A percentile compares a stretch with the other conserved stretches of the same genome.
Evolutionary conservation across 805 yeast genomes (phyloP).

Genomic region (Yamadazyma laniorum): DNA sequence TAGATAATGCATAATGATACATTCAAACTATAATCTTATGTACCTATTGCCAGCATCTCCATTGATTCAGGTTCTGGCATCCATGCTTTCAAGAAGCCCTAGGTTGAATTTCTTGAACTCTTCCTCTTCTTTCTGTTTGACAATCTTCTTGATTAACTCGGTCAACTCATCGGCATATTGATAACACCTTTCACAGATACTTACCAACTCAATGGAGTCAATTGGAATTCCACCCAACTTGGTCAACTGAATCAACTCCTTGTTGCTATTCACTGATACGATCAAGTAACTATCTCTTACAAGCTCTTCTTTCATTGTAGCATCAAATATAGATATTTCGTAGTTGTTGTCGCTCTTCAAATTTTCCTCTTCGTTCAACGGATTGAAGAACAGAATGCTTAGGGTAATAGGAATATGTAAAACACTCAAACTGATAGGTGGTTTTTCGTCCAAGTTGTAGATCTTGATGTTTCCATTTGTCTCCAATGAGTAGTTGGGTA

Average conservation of each 20-base stretch:
- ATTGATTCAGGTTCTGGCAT: not conserved
- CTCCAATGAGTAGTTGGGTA: slow-evolving; percentile 68
- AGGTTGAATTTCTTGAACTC: slow-evolving; percentile 36
- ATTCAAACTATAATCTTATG: too few species aligned
- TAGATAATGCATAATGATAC: slow-evolving; percentile 10
- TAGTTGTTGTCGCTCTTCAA: slow-evolving; percentile 62
- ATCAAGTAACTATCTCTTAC: slow-evolving; percentile 78
- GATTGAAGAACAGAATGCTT: slow-evolving; percentile 83
- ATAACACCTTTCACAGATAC: slow-evolving; percentile 67
- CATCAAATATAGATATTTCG: slow-evolving; percentile 70
- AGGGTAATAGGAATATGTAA: slow-evolving; percentile 89
- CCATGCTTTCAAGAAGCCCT: slow-evolving; percentile 8
- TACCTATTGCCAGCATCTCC: too few species aligned
- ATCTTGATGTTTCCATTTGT: slow-evolving; percentile 44
- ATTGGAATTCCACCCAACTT: slow-evolving; percentile 90
- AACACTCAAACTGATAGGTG: slow-evolving; percentile 81
- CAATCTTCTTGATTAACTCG: slow-evolving; percentile 52
- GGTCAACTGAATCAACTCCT: slow-evolving; percentile 85
- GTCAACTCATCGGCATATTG: slow-evolving; percentile 62
- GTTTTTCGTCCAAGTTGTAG: slow-evolving; percentile 73
- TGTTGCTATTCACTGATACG: slow-evolving; percentile 82
- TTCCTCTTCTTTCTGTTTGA: slow-evolving; percentile 53
- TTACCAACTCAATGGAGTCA: slow-evolving; percentile 65
- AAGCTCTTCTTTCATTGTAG: slow-evolving; percentile 72
- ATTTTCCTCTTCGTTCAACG: slow-evolving; percentile 60